Base-by-base conservation (phyloP, 2,329 filamentous ascomycete species). In the Phaeoacremonium minimum region DNA sequence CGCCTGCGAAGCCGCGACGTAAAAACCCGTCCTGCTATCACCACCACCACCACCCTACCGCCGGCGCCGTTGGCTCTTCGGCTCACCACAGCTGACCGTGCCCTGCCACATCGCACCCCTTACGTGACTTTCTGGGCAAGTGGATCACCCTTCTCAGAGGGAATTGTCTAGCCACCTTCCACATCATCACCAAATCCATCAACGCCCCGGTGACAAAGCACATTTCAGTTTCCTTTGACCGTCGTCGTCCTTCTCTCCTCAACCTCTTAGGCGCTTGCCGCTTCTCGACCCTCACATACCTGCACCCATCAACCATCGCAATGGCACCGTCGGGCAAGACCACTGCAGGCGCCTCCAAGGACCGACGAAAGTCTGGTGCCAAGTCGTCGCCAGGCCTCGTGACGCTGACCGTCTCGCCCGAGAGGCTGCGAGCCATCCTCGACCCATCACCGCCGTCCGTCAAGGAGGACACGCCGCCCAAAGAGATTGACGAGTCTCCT, bases 381-480 rank as follows among this genome's bases (percentile, higher is more conserved):
- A 54, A 57, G 46, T 36, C 48, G 22, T 36, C 48, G 22, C 47
- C 50, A 32, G 30, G 36, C 51, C 37, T 79, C 41, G 57, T 81
- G 51, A 79, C 66, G 7, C 57, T 83, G 37, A 73, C 66, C 47
- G 63, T 81, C 33, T 50, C 70, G 15, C 59, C 76, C 29, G 53
- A 64, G 14, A 66, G 60, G 44, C 63, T 84, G 35, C 69, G 70
- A 46, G 64, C 66, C 34, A 61, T 80, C 34, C 46, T 73, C 44
- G 64, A 69, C 44, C 58, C 67, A 17, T 58, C 42, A 63, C 69
- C 43, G 60, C 69, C 47, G 7, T 46, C 67, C 17, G 52, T 60
- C 50, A 63, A 69, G 47, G 64, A 66, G 35, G 52, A 61, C 34
- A 53, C 57, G 18, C 53, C 53, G 43, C 29, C 52, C 39, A 55